Conservation (phyloP, 2,329 filamentous ascomycete genomes). For the Hortaea sp. region DNA sequence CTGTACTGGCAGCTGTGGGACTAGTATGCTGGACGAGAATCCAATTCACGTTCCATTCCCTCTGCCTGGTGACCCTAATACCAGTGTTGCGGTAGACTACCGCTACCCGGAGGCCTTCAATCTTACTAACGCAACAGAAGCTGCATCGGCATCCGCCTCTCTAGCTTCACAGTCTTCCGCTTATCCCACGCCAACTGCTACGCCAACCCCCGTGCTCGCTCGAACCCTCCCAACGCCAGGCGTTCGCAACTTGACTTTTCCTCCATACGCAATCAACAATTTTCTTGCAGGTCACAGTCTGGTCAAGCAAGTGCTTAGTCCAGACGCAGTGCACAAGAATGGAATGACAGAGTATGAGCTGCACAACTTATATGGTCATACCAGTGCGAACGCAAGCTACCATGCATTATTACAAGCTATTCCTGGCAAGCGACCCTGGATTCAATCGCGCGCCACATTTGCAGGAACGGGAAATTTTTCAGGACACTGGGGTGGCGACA, state of each 20-base stretch:
- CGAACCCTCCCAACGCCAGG: constrained; percentile 16
- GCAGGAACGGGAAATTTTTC: constrained; percentile 9
- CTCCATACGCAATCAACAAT: constrained; percentile 24
- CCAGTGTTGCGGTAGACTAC: constrained; percentile 15
- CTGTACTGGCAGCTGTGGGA: constrained; percentile 16
- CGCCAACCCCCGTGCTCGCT: constrained; percentile 7
- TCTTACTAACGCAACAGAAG: constrained; percentile 57
- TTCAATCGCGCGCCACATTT: constrained; percentile 13
- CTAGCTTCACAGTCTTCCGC: constrained; percentile 42
- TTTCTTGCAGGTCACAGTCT: constrained; percentile 14
- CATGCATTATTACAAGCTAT: constrained; percentile 13
- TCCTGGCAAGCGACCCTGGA: constrained; percentile 15
- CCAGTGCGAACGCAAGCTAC: constrained; percentile 15
- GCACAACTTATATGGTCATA: constrained; percentile 17
- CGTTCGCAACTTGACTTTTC: constrained; percentile 20
- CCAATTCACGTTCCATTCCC: constrained; percentile 16
- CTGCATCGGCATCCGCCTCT: constrained; percentile 47
- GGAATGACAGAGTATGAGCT: constrained; percentile 16
- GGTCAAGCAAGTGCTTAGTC: constrained; percentile 12
- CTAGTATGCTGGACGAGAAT: constrained; percentile 11
- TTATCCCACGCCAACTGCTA: constrained; percentile 13
- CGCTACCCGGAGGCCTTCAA: constrained; percentile 60
- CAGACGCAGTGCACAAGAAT: constrained; percentile 15
- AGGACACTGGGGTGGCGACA: constrained; percentile 19
- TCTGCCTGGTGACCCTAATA: constrained; percentile 15